Base-by-base conservation (phyloP, 768 basidiomycete genomes). In the Leucosporidium creatinivorum region DNA sequence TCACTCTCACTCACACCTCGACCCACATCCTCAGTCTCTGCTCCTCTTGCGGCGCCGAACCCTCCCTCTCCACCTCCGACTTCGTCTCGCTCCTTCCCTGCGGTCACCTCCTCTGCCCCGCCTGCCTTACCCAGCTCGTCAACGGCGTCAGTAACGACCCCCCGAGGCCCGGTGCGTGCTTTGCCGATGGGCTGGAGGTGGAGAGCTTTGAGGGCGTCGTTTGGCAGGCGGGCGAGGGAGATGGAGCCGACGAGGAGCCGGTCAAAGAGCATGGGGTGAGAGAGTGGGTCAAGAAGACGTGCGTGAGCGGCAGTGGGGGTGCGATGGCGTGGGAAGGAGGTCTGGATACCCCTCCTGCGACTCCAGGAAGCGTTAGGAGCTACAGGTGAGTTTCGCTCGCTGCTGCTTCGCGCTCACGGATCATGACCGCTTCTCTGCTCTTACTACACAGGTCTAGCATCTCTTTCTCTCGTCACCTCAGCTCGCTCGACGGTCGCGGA, bases 71-170 rank as follows among this genome's bases (percentile, higher is more conserved):
- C 10, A 7, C 57, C 1, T 13, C n/a, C 12, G 25, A 26, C 26
- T 59, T 28, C 44, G 39, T 51, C 61, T 12, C 21, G 30, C 21
- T 62, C 61, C 39, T 47, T 18, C n/a, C 30, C 23, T 62, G 61
- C 61, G 36, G n/a, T 19, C 61, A 62, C 50, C 12, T 62, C n/a
- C 31, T 62, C 61, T 50, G 50, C 30, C 17, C 17, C 1, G 21
- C 26, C 17, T 62, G 61, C 50, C 52, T 62, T 31, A 52, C 25
- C 23, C 36, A 18, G 21, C 61, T 62, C 17, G 39, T 62, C 49
- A 62, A 62, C 61, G 28, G 49, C 26, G 33, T 30, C 33, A 31
- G 28, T 8, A 62, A 62, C 50, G 61, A 62, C 8, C 61, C 61
- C 17, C 61, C 61, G 2, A 49, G 61, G 49, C 23, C 18, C 13